Conservation (phyloP, 345 rosid genomes). For the Moricandia moricandioides region DNA sequence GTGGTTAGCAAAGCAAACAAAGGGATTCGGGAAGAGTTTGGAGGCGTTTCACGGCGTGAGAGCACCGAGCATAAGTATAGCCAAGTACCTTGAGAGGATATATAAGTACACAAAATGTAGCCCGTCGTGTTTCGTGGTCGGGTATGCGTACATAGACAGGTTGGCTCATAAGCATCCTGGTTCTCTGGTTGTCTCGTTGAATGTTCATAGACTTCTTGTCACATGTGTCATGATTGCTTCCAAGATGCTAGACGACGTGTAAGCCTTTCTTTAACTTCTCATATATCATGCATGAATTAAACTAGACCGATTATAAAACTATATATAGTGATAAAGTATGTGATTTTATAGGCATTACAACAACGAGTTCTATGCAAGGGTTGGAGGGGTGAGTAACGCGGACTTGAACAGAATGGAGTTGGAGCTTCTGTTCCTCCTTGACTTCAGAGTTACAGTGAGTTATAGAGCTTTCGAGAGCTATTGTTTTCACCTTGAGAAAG, state of each 20-base stretch:
- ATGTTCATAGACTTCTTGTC: slow-evolving; percentile 78
- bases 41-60: slow-evolving; percentile 73
- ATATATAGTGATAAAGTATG: too few relatives aligned
- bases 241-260: slow-evolving; percentile 88
- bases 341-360: slow-evolving; percentile 51
- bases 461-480: slow-evolving; percentile 66
- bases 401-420: slow-evolving; percentile 79
- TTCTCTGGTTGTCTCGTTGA: slow-evolving; percentile 67
- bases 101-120: slow-evolving; percentile 81
- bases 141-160: slow-evolving; percentile 74
- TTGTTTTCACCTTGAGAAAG: slow-evolving; percentile 72
- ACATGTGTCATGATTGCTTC: slow-evolving; percentile 90
- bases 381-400: slow-evolving; percentile 83
- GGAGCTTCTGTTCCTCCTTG: slow-evolving; percentile 76
- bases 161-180: slow-evolving; percentile 67
- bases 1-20: slow-evolving; percentile 41
- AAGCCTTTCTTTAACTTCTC: slow-evolving; percentile 38
- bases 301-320: too few relatives aligned
- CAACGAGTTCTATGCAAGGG: slow-evolving; percentile 73
- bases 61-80: slow-evolving; percentile 71
- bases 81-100: slow-evolving; percentile 80
- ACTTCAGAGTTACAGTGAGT: slow-evolving; percentile 59
- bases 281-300: too few relatives aligned
- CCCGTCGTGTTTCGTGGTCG: slow-evolving; percentile 87
- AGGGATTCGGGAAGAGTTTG: slow-evolving; percentile 53